Conservation (phyloP, 257 asterid species). For the Paulownia fortunei region DNA sequence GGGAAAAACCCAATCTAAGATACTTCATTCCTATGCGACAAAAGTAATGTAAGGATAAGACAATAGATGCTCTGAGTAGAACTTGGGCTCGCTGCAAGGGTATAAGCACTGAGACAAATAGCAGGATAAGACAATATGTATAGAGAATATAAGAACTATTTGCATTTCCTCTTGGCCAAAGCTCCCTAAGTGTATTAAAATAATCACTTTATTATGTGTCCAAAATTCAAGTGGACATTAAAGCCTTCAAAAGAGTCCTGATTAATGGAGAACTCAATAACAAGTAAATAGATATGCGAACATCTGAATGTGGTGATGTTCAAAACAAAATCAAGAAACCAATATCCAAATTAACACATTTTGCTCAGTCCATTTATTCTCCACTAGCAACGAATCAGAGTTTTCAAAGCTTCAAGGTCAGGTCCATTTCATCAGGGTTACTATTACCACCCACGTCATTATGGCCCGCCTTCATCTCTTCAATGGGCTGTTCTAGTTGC, state of each 20-base stretch:
- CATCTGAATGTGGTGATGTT: not conserved
- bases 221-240: not conserved
- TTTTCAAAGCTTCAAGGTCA: slow-evolving; percentile 39
- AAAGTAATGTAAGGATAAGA: not conserved
- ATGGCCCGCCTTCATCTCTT: slow-evolving; percentile 7
- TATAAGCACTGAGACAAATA: slow-evolving; percentile 12
- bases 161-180: not conserved
- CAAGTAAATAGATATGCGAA: not conserved
- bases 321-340: not conserved
- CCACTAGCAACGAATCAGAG: not conserved
- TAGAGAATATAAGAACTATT: not conserved
- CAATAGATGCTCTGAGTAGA: not conserved
- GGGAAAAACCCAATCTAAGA: not conserved
- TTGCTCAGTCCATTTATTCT: not conserved
- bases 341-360: not conserved
- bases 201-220: not conserved
- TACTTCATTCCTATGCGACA: not conserved
- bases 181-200: not conserved
- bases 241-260: not conserved
- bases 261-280: not conserved
- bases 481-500: slow-evolving; percentile 24
- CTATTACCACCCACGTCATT: slow-evolving; percentile 15
- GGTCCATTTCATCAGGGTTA: slow-evolving; percentile 26
- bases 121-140: not conserved
- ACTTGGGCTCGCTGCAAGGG: not conserved